phyloP scores from a whole-genome alignment of 2,329 filamentous ascomycete genomes.

The Pestalotiopsis sp. region DNA sequence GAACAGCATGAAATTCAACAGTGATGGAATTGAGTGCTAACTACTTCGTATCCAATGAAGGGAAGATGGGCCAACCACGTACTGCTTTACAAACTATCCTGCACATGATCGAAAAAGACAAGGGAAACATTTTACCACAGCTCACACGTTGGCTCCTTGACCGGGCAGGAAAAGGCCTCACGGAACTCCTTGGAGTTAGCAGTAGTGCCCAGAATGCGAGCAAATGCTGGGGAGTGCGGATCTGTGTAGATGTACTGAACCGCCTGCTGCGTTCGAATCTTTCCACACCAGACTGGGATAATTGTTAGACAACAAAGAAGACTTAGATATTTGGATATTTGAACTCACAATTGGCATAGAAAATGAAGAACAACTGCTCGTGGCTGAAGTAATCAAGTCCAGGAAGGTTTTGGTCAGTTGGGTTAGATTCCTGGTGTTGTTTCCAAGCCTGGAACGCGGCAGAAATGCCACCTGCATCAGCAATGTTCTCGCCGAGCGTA shows the following conservation, averaged over 20 bases:
- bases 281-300: slow-evolving; percentile 60
- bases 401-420: slow-evolving; percentile 51
- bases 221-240: slow-evolving; percentile 65
- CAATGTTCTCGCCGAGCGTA: slow-evolving; percentile 69
- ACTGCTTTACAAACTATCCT: not conserved
- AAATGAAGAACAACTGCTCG: slow-evolving; percentile 67
- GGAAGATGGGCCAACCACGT: not conserved
- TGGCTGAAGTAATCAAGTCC: slow-evolving; percentile 61
- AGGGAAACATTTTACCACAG: slow-evolving; percentile 56
- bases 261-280: slow-evolving; percentile 60
- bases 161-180: slow-evolving; percentile 67
- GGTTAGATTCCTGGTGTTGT: slow-evolving; percentile 48
- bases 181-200: slow-evolving; percentile 69
- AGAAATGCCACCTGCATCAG: slow-evolving; percentile 64
- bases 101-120: not conserved
- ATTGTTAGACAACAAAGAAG: not conserved
- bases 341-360: slow-evolving; percentile 52
- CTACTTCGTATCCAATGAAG: no score
- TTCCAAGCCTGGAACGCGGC: slow-evolving; percentile 66
- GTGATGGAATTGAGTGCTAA: no score
- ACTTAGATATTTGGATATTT: not conserved
- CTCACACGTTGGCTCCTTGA: slow-evolving; percentile 69
- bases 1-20: no score
- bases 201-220: slow-evolving; percentile 65
- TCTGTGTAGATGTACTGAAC: slow-evolving; percentile 63